These are phyloP conservation scores for Oryza meyeriana DNA, from an alignment of 176 grass and related monocot species.

Conservation along the genomic window DNA sequence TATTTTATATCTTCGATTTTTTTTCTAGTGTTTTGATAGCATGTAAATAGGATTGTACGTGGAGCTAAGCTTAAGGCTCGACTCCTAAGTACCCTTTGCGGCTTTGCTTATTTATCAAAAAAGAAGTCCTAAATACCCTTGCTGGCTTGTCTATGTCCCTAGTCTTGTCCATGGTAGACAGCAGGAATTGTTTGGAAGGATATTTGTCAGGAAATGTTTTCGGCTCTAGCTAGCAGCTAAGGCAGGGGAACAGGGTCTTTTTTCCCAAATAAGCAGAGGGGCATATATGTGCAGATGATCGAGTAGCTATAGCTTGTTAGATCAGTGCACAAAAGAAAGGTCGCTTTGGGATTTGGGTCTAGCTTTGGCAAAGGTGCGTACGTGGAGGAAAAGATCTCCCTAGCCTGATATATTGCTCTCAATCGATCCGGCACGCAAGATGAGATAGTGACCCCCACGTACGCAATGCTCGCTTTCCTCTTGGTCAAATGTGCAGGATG, in stretches of 20 bases:
- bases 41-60: not conserved
- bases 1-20: too few relatives aligned
- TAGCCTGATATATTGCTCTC: not conserved
- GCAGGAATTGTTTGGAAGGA: constrained; percentile 13
- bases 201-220: constrained; percentile 27
- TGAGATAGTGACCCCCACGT: constrained; percentile 20
- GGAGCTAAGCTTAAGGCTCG: not conserved
- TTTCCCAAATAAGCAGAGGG: not conserved
- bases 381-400: not conserved
- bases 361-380: constrained; percentile 35
- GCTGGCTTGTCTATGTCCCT: too few relatives aligned
- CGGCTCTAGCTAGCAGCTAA: not conserved
- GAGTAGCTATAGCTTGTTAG: not conserved
- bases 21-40: not conserved
- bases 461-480: constrained; percentile 3
- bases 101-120: too few relatives aligned
- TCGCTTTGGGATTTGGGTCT: constrained; percentile 30
- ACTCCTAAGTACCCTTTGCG: not conserved
- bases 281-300: not conserved
- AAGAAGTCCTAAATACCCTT: not conserved
- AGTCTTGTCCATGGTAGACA: constrained; percentile 40
- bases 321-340: constrained; percentile 36
- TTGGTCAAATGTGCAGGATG: constrained; percentile 16
- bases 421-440: not conserved
- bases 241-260: not conserved